Base-by-base conservation (phyloP, 345 rosid species). In the Corymbia maculata region DNA sequence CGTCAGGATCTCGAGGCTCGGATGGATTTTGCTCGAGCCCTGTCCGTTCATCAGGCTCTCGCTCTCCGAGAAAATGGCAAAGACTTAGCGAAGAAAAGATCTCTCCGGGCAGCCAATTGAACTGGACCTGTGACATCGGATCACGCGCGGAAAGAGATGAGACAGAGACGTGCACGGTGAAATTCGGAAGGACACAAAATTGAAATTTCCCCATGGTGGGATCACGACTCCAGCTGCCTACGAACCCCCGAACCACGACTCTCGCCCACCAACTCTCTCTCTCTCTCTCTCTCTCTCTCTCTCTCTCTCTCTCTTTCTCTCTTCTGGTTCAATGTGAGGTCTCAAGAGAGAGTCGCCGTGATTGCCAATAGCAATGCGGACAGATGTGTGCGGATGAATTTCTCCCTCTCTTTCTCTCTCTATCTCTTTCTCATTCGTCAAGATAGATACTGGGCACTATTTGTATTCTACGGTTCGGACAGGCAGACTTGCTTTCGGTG, bases 181-280 rank as follows among this genome's bases (percentile, higher is more conserved):
- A 86, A 36, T 70, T 44, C 51, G 55, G 36, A 44, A 61, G 32
- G 22, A 44, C 68, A 26, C 80, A 57, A 85, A 87, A 36, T 36
- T 36, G 42, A 36, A 36, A 36, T 36, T 36, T 55, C 44, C 50
- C 8, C 17, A 2, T 61, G 84, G 91, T 88, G 93, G 93, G 94
- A 86, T 79, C 91, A 87, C 87, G 50, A 52, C 88, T 87, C 22
- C 51, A 86, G 53, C 44, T 24, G 85, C 84, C 88, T 88, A 85
- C 90, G 82, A 51, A 87, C 61, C 26, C 13, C 30, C 85, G 6
- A 51, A 51, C 53, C 52, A 85, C 9, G 87, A 51, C 49, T 51
- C 79, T 85, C 42, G 42, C 42, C 42, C 42, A 36, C 42, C 42
- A 4, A 36, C 4, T 36, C 42, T 36, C 79, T 85, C 24, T 21